Evolutionary conservation across 1,139 yeast species (phyloP), one percentile per base, ranked within the genome.

Genomic region (Yamadazyma kanchanaburiensis): DNA sequence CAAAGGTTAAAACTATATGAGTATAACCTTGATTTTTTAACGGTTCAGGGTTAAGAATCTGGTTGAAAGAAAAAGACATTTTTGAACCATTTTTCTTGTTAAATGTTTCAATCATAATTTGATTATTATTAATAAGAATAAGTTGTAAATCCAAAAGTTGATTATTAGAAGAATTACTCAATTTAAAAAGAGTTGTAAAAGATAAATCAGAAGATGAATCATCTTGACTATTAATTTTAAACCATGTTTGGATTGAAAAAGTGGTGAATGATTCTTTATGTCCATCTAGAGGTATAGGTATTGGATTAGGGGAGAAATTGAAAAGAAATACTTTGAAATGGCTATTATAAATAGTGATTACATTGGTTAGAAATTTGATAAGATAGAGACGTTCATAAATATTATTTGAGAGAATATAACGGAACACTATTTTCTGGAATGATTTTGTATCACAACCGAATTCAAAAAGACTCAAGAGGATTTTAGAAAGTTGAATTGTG

Each of bases 1-100:
- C 73, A 38, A 56, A 68, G 0, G 71, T 64, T 13, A 68, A 41
- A 4, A 52, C 62, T 24, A 68, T 44, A 30, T 64, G 68, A 3
- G 48, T 45, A 35, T 43, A 64, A 3, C 55, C 63, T 33, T 58
- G 59, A 26, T 55, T 49, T 6, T 27, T 27, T 9, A 25, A 10
- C 5, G 21, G 10, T 6, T 35, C 42, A 9, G 24, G 27, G 15
- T 40, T 38, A 14, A 63, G 28, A 9, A 51, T 45, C 25, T 64
- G 70, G 37, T 65, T 65, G 41, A 66, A 66, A 3, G 58, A 40
- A 27, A 60, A 59, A 28, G 52, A 61, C 36, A 57, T 54, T 16
- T 50, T 46, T 2, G 67, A 50, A 8, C 51, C 47, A 22, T 43
- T 57, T 11, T 43, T 35, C 9, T 42, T 33, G 38, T 59, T 53